These are phyloP conservation scores for Pleochaeta shiraiana DNA, from an alignment of 2,329 filamentous ascomycete genomes.

Conservation along the genomic window DNA sequence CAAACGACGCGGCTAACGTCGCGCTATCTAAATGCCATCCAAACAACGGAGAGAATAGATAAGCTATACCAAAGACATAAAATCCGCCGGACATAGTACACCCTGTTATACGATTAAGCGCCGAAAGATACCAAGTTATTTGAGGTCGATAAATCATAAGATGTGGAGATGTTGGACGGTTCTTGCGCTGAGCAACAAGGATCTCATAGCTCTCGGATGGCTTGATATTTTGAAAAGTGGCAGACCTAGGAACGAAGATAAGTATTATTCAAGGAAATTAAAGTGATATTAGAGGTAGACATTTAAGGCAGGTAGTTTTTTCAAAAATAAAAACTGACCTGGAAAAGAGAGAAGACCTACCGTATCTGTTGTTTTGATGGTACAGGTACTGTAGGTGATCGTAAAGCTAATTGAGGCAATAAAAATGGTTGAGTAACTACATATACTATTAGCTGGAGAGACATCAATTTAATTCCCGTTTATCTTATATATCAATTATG, in stretches of 20 bases:
- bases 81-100: constrained; percentile 34
- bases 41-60: constrained; percentile 39
- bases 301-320: too few species aligned
- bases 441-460: too few species aligned
- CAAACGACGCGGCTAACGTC: constrained; percentile 41
- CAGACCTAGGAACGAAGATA: constrained; percentile 20
- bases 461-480: too few species aligned
- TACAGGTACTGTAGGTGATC: too few species aligned
- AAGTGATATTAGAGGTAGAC: too few species aligned
- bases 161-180: constrained; percentile 47
- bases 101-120: constrained; percentile 42
- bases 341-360: too few species aligned
- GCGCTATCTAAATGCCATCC: constrained; percentile 47
- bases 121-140: constrained; percentile 43
- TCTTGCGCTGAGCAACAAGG: constrained; percentile 43
- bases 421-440: too few species aligned
- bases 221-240: constrained; percentile 25
- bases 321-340: too few species aligned
- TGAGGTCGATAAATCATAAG: constrained; percentile 49
- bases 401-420: too few species aligned
- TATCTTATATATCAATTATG: too few species aligned
- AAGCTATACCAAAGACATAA: constrained; percentile 44
- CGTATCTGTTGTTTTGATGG: too few species aligned
- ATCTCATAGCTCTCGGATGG: constrained; percentile 27
- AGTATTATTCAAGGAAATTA: not conserved